Base-by-base conservation (phyloP, 768 basidiomycete species). In the Pleurotus eryngii region DNA sequence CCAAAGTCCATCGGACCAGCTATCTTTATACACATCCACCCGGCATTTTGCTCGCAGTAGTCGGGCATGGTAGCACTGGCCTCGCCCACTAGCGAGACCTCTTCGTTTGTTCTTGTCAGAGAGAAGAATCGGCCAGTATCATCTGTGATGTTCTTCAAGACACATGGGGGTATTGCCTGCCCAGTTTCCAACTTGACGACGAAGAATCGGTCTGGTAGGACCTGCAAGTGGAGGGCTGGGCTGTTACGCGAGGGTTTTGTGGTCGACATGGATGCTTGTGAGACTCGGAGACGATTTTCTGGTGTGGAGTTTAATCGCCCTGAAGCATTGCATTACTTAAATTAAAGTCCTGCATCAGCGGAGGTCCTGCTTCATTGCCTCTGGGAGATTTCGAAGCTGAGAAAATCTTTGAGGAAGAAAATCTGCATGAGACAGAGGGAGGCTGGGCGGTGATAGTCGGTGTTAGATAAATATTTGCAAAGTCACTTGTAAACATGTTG, bases 1-100 rank as follows among this genome's bases (percentile, higher is more conserved):
- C 85, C 76, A 60, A 87, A 86, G 60, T 84, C 82, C 83, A 88
- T 83, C 2, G 84, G 85, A 3, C 86, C 87, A 37, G 72, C 74
- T 40, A 89, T 82, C 67, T 82, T 82, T 59, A 87, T 81, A 63
- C 81, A 81, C 62, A 68, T 74, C 85, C 85, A 86, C 1, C 72
- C 71, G 20, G 76, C 74, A 27, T 74, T 67, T 40, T 77, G 70
- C 55, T 67, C 65, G 56, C 71, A 72, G 15, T 50, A 63, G 15
- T 73, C 65, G 17, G 73, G 72, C 67, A 77, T 72, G 53, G 59
- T 69, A 12, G 72, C 62, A 12, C 72, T 70, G 20, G 67, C 64
- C 64, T 81, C 72, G 14, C 79, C 77, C n/a, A 84, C 81, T 53
- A 88, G 63, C 2, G 86, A 87, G 2, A 84, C 70, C 63, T 89